These are phyloP conservation scores for Fonsecaea monophora DNA, from an alignment of 2,329 filamentous ascomycete species.

Conservation along the genomic window DNA sequence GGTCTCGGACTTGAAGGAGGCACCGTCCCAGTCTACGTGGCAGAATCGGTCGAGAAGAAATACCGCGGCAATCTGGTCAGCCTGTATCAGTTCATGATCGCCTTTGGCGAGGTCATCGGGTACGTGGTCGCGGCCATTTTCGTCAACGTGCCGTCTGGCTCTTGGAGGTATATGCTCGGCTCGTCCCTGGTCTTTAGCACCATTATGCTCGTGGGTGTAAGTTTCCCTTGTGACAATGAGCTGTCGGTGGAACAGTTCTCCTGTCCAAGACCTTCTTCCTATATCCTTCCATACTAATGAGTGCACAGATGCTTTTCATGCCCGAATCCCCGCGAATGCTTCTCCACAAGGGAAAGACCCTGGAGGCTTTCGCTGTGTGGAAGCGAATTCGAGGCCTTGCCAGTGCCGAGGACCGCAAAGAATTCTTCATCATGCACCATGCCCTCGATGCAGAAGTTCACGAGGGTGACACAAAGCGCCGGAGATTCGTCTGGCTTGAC, in stretches of 20 bases:
- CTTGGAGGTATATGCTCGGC: constrained; percentile 77
- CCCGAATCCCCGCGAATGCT: constrained; percentile 73
- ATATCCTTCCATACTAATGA: background rate
- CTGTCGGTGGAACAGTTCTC: background rate
- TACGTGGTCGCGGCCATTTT: constrained; percentile 77
- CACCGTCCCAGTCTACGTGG: constrained; percentile 76
- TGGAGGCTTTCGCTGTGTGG: constrained; percentile 72
- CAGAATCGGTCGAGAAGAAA: constrained; percentile 71
- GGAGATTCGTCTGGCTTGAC: constrained; percentile 72
- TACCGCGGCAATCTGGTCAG: constrained; percentile 76
- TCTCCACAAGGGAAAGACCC: constrained; percentile 68
- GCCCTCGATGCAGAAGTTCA: constrained; percentile 65
- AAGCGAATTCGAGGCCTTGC: constrained; percentile 71
- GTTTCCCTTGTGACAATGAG: background rate
- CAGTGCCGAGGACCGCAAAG: constrained; percentile 65
- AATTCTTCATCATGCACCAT: constrained; percentile 76
- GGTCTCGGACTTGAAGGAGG: constrained; percentile 77
- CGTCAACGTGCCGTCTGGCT: constrained; percentile 66
- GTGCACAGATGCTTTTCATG: constrained; percentile 67
- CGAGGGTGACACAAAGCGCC: constrained; percentile 58
- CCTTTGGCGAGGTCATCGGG: constrained; percentile 74
- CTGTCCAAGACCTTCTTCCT: background rate
- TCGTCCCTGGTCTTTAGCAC: constrained; percentile 74
- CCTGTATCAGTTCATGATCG: constrained; percentile 78
- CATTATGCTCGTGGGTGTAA: constrained; percentile 61